Evolutionary conservation across 2,329 filamentous ascomycete genomes (phyloP).

Genomic region (Penicillium paneum): DNA sequence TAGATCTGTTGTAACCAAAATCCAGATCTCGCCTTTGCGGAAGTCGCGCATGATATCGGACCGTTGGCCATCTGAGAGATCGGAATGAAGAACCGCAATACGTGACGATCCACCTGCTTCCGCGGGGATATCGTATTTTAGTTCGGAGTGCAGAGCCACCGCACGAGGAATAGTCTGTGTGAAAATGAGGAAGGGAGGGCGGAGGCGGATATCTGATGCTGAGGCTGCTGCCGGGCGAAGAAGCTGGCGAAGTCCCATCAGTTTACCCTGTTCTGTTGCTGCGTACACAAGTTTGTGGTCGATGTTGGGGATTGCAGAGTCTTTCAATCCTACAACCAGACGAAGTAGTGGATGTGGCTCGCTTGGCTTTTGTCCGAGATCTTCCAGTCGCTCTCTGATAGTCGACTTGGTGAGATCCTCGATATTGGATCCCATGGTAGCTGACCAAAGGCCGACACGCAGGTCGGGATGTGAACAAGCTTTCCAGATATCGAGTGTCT

Average conservation of each 20-base stretch:
- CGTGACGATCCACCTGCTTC: constrained; percentile 80
- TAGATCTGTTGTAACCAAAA: constrained; percentile 92
- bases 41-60: constrained; percentile 84
- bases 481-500: constrained; percentile 81
- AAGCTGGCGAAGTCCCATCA: constrained; percentile 84
- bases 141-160: constrained; percentile 78
- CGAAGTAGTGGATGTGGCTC: constrained; percentile 60
- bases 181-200: constrained; percentile 91
- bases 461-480: constrained; percentile 69
- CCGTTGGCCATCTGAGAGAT: constrained; percentile 71
- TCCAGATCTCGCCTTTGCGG: constrained; percentile 89
- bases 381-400: constrained; percentile 53
- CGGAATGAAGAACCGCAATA: constrained; percentile 86
- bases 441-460: constrained; percentile 83
- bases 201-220: constrained; percentile 52
- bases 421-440: constrained; percentile 92
- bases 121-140: constrained; percentile 89
- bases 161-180: constrained; percentile 94
- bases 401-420: constrained; percentile 73
- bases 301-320: constrained; percentile 90
- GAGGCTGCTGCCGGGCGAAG: constrained; percentile 67
- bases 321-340: constrained; percentile 92
- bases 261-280: constrained; percentile 88
- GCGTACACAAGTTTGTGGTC: constrained; percentile 85
- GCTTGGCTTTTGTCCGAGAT: constrained; percentile 15